Base-by-base conservation (phyloP, 768 basidiomycete genomes). In the Rhizopogon roseolus region DNA sequence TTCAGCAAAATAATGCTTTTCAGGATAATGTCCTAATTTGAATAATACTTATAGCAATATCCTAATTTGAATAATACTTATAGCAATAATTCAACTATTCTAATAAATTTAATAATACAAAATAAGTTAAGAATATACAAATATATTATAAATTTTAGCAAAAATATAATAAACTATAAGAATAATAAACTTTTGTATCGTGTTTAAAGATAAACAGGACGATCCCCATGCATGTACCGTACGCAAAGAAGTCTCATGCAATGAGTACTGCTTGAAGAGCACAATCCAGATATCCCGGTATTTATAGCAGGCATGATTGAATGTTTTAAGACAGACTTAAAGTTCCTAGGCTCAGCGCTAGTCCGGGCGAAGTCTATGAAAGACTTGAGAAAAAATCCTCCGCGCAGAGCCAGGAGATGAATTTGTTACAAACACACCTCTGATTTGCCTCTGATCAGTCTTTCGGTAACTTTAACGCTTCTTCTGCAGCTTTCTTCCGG, bases 311-410 rank as follows among this genome's bases (percentile, higher is more conserved):
- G 46, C 19, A 22, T 34, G 4, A 48, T n/a, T 6, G 38, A 39
- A 39, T n/a, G 16, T n/a, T n/a, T 34, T 32, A 34, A 32, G 5
- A 7, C 19, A 34, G 32, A 46, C 19, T 13, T 5, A 10, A 36
- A 48, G 34, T 36, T 13, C 32, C 17, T 19, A 28, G 2, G 4
- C 11, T 19, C 2, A 22, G 22, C 22, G 9, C 29, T 32, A 7
- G 29, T 10, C 29, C 3, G 22, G 22, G 22, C 29, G 29, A 46
- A 5, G 10, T 22, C n/a, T 29, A 92, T 81, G 0, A 88, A 81
- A 67, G 91, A 90, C 74, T 91, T 86, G 73, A 92, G 92, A 45
- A 83, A 83, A 22, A 71, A 38, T 89, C 79, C 50, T 79, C 81
- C 11, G 88, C 66, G 6, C 84, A 81, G 22, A 22, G 41, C 93